phyloP scores from a whole-genome alignment of 192 early-diverging fungal genomes.

The Linnemannia hyalina region DNA sequence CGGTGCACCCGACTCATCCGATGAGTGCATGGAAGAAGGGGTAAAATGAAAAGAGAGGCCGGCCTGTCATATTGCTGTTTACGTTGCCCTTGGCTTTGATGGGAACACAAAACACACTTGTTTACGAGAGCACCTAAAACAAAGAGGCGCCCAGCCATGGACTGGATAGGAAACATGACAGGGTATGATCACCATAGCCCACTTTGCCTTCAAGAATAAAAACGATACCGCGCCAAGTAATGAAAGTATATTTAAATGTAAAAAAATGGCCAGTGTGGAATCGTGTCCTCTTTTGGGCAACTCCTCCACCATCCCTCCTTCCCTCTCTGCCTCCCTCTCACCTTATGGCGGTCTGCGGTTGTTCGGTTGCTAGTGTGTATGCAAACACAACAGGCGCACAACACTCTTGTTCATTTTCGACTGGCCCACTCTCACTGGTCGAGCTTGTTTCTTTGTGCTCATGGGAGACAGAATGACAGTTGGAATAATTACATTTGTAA shows the following conservation, averaged over 20 bases:
- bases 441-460: not conserved
- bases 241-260: not conserved
- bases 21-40: not conserved
- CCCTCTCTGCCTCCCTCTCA: not conserved
- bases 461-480: not conserved
- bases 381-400: too few species aligned
- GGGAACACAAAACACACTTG: not conserved
- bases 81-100: not conserved
- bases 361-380: too few species aligned
- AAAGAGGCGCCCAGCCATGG: not conserved
- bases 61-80: not conserved
- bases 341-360: too few species aligned
- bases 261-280: not conserved
- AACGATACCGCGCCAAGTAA: not conserved
- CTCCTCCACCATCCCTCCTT: not conserved
- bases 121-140: not conserved
- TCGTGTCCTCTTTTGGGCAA: constrained; percentile 8
- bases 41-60: not conserved
- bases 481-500: not conserved
- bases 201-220: not conserved
- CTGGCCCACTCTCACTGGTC: too few species aligned
- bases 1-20: not conserved
- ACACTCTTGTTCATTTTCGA: too few species aligned
- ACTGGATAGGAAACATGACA: not conserved
- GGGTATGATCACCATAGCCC: not conserved